Base-by-base conservation (phyloP, 139 green algal species). In the Chlamydomonas sphaeroides region DNA sequence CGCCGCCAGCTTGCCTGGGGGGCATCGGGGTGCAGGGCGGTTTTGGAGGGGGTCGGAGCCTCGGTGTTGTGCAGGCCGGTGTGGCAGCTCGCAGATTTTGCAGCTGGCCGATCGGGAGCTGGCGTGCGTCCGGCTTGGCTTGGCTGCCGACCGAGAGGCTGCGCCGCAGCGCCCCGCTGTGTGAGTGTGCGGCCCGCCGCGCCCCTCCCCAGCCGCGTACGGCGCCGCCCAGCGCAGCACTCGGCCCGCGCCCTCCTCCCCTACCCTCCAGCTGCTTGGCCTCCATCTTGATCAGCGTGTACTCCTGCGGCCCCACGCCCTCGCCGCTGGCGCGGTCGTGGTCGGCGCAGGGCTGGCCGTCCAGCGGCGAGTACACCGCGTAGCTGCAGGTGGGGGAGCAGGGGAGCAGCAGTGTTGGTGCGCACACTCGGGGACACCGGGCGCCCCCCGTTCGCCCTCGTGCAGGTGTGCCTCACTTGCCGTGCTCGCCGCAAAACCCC, bases 231-330 rank as follows among this genome's bases (percentile, higher is more conserved):
- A 26, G 49, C 49, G 18, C 10, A 17, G 18, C 49, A 17, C 56
- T 25, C 56, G 25, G 23, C 17, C 23, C 56, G 3, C 15, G 23
- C 56, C 56, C 56, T 6, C 26, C 6, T 2, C 3, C 21, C 83
- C 18, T 72, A 85, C 93, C 94, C 15, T 74, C 84, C 32, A 98
- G 88, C 88, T 97, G 89, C 65, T 96, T 61, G 20, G 93, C 97
- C 66, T 93, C 72, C 96, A 99, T 97, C 93, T 99, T 99, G 83
- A 99, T 95, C 45, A 99, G 93, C 0, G 93, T 95, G 92, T 99
- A 99, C 80, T 99, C 96, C 90, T 99, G 96, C 3, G 97, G 97
- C 14, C 88, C 89, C 59, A 97, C 96, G 33, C 97, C 97, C 89
- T 99, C 97, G 41, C 97, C 97, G 1, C 89, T 91, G 11, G 97